Evolutionary conservation across 164 flowering plant genomes (phyloP).

Genomic region (Annona cherimola): DNA sequence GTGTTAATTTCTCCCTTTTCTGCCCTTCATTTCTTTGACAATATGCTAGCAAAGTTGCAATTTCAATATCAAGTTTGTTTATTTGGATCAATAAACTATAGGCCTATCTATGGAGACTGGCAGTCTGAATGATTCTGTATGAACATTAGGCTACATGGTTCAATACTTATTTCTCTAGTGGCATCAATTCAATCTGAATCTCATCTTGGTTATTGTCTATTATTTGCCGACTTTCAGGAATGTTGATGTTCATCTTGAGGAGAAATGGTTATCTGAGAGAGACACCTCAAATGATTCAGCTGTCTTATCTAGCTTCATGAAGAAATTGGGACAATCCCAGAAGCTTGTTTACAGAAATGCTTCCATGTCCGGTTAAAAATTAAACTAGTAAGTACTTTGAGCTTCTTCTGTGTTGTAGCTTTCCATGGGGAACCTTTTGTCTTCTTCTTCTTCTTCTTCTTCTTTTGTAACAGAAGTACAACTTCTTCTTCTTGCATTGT

Average conservation of each 20-base stretch:
- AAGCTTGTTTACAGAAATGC: conserved; percentile 12
- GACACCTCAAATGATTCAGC: conserved; percentile 46
- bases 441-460: neutral
- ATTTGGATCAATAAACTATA: neutral
- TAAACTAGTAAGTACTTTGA: neutral
- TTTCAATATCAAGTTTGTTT: neutral
- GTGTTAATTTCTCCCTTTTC: neutral
- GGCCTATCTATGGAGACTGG: neutral
- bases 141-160: neutral
- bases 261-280: conserved; percentile 68
- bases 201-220: conserved; percentile 3
- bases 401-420: neutral
- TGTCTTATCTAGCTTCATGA: conserved; percentile 36
- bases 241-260: conserved; percentile 54
- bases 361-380: neutral
- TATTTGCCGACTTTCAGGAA: conserved; percentile 39
- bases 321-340: conserved; percentile 28
- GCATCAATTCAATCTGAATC: neutral
- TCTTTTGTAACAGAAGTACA: too few species aligned
- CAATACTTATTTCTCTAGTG: neutral
- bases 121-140: neutral
- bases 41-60: too few species aligned
- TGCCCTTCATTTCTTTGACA: neutral
- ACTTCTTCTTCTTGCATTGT: too few species aligned
- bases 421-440: neutral